Evolutionary conservation across 2,329 filamentous ascomycete genomes (phyloP).

Genomic region (Saccharata proteae): DNA sequence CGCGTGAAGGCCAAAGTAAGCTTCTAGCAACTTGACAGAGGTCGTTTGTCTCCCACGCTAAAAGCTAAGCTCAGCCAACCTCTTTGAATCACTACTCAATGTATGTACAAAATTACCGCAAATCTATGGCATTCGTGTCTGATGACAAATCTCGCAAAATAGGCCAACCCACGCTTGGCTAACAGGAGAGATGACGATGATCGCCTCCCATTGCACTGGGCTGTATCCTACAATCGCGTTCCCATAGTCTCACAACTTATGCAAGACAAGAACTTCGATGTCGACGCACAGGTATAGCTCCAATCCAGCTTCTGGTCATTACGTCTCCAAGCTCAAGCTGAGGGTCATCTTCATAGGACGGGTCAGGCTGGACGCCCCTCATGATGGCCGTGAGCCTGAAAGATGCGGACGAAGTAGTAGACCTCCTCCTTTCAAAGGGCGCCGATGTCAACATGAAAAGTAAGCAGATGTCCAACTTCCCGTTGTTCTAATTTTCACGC

Average conservation of each 20-base stretch:
- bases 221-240: slow-evolving; percentile 67
- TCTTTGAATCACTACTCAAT: slow-evolving; percentile 64
- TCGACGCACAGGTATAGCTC: slow-evolving; percentile 60
- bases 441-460: slow-evolving; percentile 67
- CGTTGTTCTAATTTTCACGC: background rate
- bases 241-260: slow-evolving; percentile 64
- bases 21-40: too few species aligned
- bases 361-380: slow-evolving; percentile 67
- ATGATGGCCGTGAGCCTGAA: slow-evolving; percentile 72
- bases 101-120: slow-evolving; percentile 28
- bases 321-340: too few species aligned
- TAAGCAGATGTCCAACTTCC: slow-evolving; percentile 21
- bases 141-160: slow-evolving; percentile 1
- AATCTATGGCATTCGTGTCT: background rate
- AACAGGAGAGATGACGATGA: slow-evolving; percentile 69
- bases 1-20: slow-evolving; percentile 72
- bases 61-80: slow-evolving; percentile 38
- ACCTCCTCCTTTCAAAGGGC: slow-evolving; percentile 54
- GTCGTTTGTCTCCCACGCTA: too few species aligned
- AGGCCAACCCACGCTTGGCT: slow-evolving; percentile 73
- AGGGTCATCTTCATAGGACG: slow-evolving; percentile 42
- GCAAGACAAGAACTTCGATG: slow-evolving; percentile 62
- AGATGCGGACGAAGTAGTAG: slow-evolving; percentile 57
- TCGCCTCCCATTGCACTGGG: slow-evolving; percentile 89
- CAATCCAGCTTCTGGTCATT: background rate